These are phyloP conservation scores for Alternaria arborescens DNA, from an alignment of 2,329 filamentous ascomycete species.

Conservation along the genomic window DNA sequence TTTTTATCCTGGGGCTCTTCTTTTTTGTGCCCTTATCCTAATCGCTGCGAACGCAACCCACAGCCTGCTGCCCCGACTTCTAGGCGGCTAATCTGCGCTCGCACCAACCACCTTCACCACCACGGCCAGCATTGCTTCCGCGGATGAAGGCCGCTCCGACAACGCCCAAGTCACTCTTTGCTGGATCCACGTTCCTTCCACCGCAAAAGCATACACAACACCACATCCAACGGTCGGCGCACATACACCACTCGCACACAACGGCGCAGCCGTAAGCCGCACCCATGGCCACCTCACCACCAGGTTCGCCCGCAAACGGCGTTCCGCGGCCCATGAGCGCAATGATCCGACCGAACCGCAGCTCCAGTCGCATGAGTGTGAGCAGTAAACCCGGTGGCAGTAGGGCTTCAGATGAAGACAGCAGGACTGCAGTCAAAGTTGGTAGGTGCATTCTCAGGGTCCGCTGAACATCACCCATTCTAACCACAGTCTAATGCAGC, in stretches of 20 bases:
- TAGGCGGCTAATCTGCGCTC: constrained; percentile 1
- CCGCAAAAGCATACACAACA: constrained; percentile 14
- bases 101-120: not conserved
- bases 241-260: constrained; percentile 16
- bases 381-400: constrained; percentile 81
- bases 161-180: constrained; percentile 19
- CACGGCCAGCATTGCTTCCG: constrained; percentile 4
- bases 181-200: constrained; percentile 16
- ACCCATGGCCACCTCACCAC: constrained; percentile 49
- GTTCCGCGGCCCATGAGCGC: constrained; percentile 74
- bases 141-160: constrained; percentile 21
- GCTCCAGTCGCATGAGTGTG: constrained; percentile 87
- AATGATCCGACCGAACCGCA: constrained; percentile 79
- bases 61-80: not conserved
- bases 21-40: constrained; percentile 1
- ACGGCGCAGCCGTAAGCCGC: constrained; percentile 38
- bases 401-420: constrained; percentile 87
- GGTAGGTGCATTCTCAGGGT: constrained; percentile 68
- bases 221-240: constrained; percentile 21
- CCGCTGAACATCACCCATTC: constrained; percentile 17
- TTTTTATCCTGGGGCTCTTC: constrained; percentile 6
- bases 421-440: constrained; percentile 92
- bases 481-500: constrained; percentile 62
- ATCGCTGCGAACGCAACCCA: not conserved
- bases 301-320: constrained; percentile 57